Evolutionary conservation across 805 yeast genomes (phyloP), one percentile per base, ranked within the genome.

Genomic region (Sporopachydermia quercuum): DNA sequence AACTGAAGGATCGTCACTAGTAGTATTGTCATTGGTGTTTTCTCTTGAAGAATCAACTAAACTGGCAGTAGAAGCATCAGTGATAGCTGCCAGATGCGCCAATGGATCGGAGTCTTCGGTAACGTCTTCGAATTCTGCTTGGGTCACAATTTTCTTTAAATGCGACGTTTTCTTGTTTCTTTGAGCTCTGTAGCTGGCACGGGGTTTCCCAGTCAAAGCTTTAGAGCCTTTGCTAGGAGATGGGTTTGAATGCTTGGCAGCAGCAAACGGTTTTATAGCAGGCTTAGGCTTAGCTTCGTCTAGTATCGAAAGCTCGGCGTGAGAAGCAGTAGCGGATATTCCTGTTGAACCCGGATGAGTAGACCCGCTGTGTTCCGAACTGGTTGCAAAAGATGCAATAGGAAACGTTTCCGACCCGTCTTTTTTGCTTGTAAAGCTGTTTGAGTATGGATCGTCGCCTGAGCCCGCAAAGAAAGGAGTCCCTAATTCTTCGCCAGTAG

Each of bases 401-500:
- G 30, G 30, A n/a, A 23, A 23, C 8, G 30, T n/a, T 8, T 23
- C 30, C 13, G 30, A 23, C 13, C 13, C 30, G 30, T 8, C 4
- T 5, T 36, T 16, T 4, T 40, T 34, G n/a, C n/a, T n/a, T n/a
- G n/a, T n/a, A n/a, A n/a, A n/a, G n/a, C n/a, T n/a, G 13, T 30
- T 11, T 17, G 37, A 19, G n/a, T 19, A 18, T 15, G n/a, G n/a
- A 19, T 16, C 14, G 43, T 34, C 16, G 14, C 16, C 16, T 5
- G 14, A 36, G 11, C 15, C 18, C 5, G 15, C 8, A 19, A 37
- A 40, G 13, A 36, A 39, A 35, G 11, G 33, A 36, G 33, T 23
- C n/a, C 33, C 37, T 8, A 23, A 30, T 19, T 40, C 18, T 15
- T 19, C 35, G n/a, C n/a, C n/a, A 16, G 11, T n/a, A 41, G 45